A percentile compares a stretch with the other conserved stretches of the same genome.
phyloP scores from a whole-genome alignment of 768 basidiomycete species.

The Sporobolomyces phaffii region DNA sequence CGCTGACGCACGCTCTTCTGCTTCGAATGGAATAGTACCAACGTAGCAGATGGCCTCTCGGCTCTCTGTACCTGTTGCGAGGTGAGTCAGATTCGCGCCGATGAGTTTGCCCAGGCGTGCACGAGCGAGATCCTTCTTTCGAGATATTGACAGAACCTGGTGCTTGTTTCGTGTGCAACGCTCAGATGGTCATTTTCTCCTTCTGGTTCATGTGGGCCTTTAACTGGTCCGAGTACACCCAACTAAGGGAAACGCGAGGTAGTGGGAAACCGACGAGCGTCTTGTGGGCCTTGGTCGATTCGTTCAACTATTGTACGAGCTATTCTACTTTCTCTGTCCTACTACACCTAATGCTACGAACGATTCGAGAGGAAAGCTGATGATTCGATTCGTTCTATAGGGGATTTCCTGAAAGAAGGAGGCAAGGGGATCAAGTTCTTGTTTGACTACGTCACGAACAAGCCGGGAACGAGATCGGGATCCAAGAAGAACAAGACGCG shows the following conservation, averaged over 20 bases:
- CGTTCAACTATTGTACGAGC: slow-evolving; percentile 41
- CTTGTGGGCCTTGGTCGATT: slow-evolving; percentile 67
- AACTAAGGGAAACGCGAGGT: slow-evolving; percentile 15
- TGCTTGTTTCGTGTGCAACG: not conserved
- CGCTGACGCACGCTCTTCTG: slow-evolving; percentile 19
- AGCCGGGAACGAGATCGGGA: slow-evolving; percentile 39
- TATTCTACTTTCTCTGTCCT: not conserved
- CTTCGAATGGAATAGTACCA: slow-evolving; percentile 81
- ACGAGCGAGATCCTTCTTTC: too few relatives aligned
- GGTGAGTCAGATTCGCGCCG: slow-evolving; percentile 51
- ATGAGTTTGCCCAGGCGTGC: too few relatives aligned
- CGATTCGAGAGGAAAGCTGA: not conserved
- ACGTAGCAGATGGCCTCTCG: slow-evolving; percentile 75
- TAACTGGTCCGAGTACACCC: slow-evolving; percentile 61
- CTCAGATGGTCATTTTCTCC: slow-evolving; percentile 76
- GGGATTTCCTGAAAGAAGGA: slow-evolving; percentile 66
- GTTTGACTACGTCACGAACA: slow-evolving; percentile 49
- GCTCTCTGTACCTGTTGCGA: slow-evolving; percentile 78
- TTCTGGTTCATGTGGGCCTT: slow-evolving; percentile 79
- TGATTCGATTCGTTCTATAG: slow-evolving; percentile 44
- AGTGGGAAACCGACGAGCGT: slow-evolving; percentile 51
- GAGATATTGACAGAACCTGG: slow-evolving; percentile 18
- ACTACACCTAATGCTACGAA: not conserved
- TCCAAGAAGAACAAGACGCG: slow-evolving; percentile 14
- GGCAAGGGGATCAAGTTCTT: slow-evolving; percentile 60